Evolutionary conservation across 2,329 filamentous ascomycete genomes (phyloP).

Genomic region (Fusarium anthophilum): DNA sequence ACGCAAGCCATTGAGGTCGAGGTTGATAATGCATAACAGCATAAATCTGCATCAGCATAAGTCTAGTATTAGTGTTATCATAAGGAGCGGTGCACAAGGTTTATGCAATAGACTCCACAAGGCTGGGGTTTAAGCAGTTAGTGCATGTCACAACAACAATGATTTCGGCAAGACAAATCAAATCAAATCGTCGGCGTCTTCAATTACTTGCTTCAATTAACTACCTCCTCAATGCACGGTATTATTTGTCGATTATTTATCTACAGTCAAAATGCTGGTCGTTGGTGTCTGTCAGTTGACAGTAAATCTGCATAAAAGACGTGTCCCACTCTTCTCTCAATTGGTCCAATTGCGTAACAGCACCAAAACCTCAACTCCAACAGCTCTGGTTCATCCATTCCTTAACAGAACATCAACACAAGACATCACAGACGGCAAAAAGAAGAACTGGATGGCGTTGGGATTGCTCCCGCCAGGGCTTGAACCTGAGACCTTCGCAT

Average conservation of each 20-base stretch:
- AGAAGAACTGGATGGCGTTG: not conserved
- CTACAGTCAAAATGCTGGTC: accelerated
- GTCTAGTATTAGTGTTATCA: too few relatives aligned
- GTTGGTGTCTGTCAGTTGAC: accelerated
- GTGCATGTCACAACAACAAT: not conserved
- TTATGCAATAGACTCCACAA: not conserved
- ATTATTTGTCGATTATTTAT: too few relatives aligned
- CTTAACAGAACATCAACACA: not conserved
- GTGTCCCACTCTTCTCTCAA: not conserved
- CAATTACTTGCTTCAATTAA: too few relatives aligned
- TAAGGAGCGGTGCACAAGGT: too few relatives aligned
- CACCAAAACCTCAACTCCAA: not conserved
- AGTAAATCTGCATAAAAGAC: not conserved
- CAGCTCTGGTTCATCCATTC: not conserved
- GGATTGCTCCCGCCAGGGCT: slow-evolving; percentile 7
- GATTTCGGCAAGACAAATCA: too few relatives aligned
- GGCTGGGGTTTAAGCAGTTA: too few relatives aligned
- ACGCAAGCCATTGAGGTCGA: not conserved
- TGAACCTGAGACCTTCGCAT: slow-evolving; percentile 8
- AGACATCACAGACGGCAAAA: not conserved
- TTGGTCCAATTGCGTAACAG: not conserved
- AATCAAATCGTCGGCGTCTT: accelerated
- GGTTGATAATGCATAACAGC: too few relatives aligned
- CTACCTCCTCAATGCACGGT: accelerated
- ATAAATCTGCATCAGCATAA: too few relatives aligned